Evolutionary conservation across 495 filamentous ascomycete species (phyloP), one percentile per base, ranked within the genome.

Genomic region (Cudoniella acicularis): DNA sequence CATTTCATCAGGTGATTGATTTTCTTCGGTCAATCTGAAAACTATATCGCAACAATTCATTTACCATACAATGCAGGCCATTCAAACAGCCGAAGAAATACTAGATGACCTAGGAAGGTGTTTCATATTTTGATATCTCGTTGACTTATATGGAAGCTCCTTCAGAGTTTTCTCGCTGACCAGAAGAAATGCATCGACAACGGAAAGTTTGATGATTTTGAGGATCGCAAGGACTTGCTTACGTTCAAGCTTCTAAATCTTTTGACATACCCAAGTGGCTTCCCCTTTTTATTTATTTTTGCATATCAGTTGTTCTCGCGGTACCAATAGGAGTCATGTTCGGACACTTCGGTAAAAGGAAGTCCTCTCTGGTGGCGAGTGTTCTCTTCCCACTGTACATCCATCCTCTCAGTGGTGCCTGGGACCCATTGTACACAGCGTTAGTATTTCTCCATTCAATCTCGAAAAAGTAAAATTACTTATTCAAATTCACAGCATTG

Each of bases 371-470:
- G 24, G 51, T 51, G 22, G 25, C 56, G 16, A 51, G 11, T 16
- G 65, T 80, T 22, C 54, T 79, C 30, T 54, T 80, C 20, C 79
- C 80, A 6, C 63, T 83, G 20, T 83, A 82, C 57, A 60, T 74
- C 54, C 80, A 77, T 60, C 80, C 80, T 10, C 50, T 47, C n/a
- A 57, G 64, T 25, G 52, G 59, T n/a, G 69, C 70, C 21, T 83
- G 79, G 79, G 59, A 64, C 21, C 66, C 74, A 3, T 64, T 77
- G 50, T 76, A 73, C 48, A 60, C 72, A 1, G 67, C 68, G 25
- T 55, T 51, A 26, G 50, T 45, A 6, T 6, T 20, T n/a, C 48
- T 9, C 3, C 8, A n/a, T 24, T 18, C 45, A 10, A 13, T 21
- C 21, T 23, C 46, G 45, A 6, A 23, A 8, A n/a, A 18, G 2